Evolutionary conservation across 116 monocot species (phyloP), one percentile per base, ranked within the genome.

Genomic region (Cymodocea nodosa): DNA sequence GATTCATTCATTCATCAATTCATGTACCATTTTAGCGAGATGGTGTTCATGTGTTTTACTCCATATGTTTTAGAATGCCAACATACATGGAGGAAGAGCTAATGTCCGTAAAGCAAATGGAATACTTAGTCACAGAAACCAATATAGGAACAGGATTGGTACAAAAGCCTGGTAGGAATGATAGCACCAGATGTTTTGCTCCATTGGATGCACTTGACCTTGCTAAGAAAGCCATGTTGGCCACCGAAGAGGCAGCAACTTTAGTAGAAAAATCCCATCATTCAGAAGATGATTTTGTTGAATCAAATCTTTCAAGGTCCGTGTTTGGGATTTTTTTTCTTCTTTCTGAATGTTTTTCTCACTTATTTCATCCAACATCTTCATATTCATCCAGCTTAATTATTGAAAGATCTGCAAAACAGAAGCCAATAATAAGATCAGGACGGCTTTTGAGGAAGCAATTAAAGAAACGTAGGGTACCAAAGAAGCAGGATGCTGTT

Each of bases 151-250:
- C 44, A 44, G 60, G 7, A 8, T 48, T 17, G 53, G 67, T 39
- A 52, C 19, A 48, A 70, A 8, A 52, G 19, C 56, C 22, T 48
- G 22, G 16, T 25, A 63, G 73, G 24, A 61, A 74, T 34, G 51
- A 65, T 63, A 50, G 22, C 48, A 0, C 51, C 23, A 54, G 64
- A 24, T 23, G 22, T 64, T 52, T 70, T 8, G 48, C 36, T 48
- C 73, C 77, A 25, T 66, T 39, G 0, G 79, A 80, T 66, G 79
- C 65, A 68, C 77, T 87, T 71, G 61, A 63, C 19, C 83, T 87
- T 77, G 92, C 88, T 65, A 83, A 68, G 48, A 73, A 62, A 69
- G 87, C 92, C 44, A 66, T 85, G 80, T 62, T 77, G 37, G 85
- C 85, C 19, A 73, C 88, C 6, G 70, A 64, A 74, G 71, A 71